Evolutionary conservation across 2,329 filamentous ascomycete genomes (phyloP).

Genomic region (Rhinocladiella similis): DNA sequence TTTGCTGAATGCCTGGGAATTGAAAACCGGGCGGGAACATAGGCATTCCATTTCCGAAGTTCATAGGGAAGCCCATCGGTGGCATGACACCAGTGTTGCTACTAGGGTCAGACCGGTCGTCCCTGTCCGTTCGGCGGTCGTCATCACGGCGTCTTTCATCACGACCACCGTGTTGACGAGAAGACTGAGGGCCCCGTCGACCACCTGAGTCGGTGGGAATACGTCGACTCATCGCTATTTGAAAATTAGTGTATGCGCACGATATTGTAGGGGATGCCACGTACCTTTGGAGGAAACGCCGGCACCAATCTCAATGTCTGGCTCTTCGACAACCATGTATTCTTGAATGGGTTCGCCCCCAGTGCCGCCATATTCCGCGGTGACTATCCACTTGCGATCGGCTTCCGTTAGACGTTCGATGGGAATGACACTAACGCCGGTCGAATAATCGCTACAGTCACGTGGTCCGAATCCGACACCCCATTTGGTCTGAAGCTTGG

Average conservation of each 20-base stretch:
- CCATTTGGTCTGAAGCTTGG: conserved; percentile 74
- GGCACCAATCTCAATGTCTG: conserved; percentile 96
- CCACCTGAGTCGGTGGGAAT: conserved; percentile 53
- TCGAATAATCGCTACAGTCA: conserved; percentile 95
- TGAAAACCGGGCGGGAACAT: conserved; percentile 51
- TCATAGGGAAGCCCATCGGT: conserved; percentile 28
- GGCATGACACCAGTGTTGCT: conserved; percentile 31
- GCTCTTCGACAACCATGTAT: conserved; percentile 91
- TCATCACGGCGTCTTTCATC: conserved; percentile 37
- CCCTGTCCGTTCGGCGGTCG: conserved; percentile 33
- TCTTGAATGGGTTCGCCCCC: conserved; percentile 77
- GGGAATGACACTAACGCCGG: conserved; percentile 88
- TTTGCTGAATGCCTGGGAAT: conserved; percentile 28
- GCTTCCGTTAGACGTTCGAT: conserved; percentile 92
- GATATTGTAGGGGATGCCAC: conserved; percentile 9
- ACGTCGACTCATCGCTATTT: conserved; percentile 50
- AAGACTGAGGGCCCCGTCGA: conserved; percentile 50
- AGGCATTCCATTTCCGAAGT: conserved; percentile 43
- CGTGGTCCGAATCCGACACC: conserved; percentile 95
- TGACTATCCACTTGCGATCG: conserved; percentile 95
- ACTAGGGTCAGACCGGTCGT: conserved; percentile 22
- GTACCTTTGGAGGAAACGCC: conserved; percentile 89
- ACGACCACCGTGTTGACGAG: conserved; percentile 35
- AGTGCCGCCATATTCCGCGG: conserved; percentile 88
- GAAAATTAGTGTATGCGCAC: conserved; percentile 20